These are phyloP conservation scores for Reticulascus tulasneorum DNA, from an alignment of 2,329 filamentous ascomycete genomes.

Conservation along the genomic window DNA sequence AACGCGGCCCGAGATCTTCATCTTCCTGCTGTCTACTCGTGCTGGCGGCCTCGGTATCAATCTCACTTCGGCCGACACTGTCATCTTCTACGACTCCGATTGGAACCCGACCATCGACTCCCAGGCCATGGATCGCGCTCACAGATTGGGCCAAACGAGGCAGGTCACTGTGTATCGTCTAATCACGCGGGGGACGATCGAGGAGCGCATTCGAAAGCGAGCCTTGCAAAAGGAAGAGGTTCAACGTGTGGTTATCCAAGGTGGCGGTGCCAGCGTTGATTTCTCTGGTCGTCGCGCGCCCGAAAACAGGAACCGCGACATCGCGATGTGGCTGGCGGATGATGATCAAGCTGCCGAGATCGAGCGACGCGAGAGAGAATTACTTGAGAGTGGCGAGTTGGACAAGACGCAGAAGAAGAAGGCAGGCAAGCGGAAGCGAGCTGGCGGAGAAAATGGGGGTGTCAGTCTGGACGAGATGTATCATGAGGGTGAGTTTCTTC, in stretches of 20 bases:
- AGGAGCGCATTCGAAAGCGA: slow-evolving; percentile 95
- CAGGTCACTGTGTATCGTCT: slow-evolving; percentile 97
- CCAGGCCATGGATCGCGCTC: slow-evolving; percentile 97
- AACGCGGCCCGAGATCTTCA: slow-evolving; percentile 88
- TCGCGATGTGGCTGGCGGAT: slow-evolving; percentile 97
- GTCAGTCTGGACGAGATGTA: slow-evolving; percentile 94
- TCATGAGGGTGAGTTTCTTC: slow-evolving; percentile 77
- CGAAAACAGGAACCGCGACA: slow-evolving; percentile 95
- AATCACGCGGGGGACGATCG: slow-evolving; percentile 94
- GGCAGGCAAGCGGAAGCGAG: slow-evolving; percentile 51
- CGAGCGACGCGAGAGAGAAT: slow-evolving; percentile 85
- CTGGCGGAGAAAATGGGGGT: slow-evolving; percentile 33
- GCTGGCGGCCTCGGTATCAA: slow-evolving; percentile 98
- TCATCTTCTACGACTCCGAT: slow-evolving; percentile 99
- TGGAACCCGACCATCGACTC: slow-evolving; percentile 99
- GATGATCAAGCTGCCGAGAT: slow-evolving; percentile 94
- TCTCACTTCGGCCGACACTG: slow-evolving; percentile 90
- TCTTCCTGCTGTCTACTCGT: slow-evolving; percentile 93
- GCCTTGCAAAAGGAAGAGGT: slow-evolving; percentile 98
- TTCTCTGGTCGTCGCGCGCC: slow-evolving; percentile 86
- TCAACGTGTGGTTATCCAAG: slow-evolving; percentile 92
- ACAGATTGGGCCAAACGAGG: slow-evolving; percentile 91
- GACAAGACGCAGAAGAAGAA: slow-evolving; percentile 56
- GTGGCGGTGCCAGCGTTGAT: slow-evolving; percentile 86
- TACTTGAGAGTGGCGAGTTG: slow-evolving; percentile 67